Evolutionary conservation across 768 basidiomycete genomes (phyloP), one percentile per base, ranked within the genome.

Genomic region (Cyclocybe cylindracea): DNA sequence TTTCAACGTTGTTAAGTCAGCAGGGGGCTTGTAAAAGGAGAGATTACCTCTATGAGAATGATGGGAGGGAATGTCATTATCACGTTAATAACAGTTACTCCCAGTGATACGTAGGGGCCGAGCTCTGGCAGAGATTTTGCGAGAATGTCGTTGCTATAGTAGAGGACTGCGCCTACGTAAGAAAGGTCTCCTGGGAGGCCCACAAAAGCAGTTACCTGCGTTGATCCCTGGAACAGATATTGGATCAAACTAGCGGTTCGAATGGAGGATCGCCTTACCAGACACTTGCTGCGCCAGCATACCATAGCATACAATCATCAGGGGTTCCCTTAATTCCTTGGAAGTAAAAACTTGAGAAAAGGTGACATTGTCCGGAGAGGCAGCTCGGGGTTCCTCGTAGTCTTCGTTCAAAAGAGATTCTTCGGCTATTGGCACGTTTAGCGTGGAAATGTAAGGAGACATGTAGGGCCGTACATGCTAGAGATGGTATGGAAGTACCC

Each of bases 61-160:
- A 97, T 87, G 4, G 94, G 88, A 7, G 92, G 90, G 65, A 94
- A 88, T 1, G 89, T 87, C 85, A 87, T 86, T 66, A 70, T 74
- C 69, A 87, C 87, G 64, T 97, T 97, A 53, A 95, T 84, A 32
- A 91, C 63, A 0, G 93, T 89, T 45, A 96, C 90, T 13, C 85
- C 88, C 2, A 97, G 68, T 2, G 93, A 94, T 14, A 95, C 80
- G 58, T 91, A 87, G 14, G 91, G 83, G 0, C 89, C 94, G 18
- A 86, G 66, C 13, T 88, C 79, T 11, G 94, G 92, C 48, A 97
- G 73, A 2, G 91, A 79, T 52, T 82, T 87, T 19, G 85, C 82
- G 19, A 97, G 79, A 57, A 97, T 97, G 43, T 86, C 82, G 58
- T 92, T 94, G 70, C 89, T 91, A 70, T 95, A 96, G 67, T 94